Evolutionary conservation across 2,329 filamentous ascomycete genomes (phyloP).

Genomic region (Talaromyces sp.): DNA sequence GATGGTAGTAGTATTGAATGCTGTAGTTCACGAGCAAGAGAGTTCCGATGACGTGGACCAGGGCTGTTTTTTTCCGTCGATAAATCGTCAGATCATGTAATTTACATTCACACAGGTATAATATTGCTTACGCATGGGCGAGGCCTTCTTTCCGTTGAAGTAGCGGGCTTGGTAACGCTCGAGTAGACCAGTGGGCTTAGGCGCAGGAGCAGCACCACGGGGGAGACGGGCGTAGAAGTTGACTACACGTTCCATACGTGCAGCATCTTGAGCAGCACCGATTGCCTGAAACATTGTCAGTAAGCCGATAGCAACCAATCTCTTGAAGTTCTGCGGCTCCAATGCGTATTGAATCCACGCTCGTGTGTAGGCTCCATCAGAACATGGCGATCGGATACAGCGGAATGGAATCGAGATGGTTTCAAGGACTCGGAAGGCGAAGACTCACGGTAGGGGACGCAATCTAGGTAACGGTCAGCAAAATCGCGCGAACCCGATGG

Average conservation of each 20-base stretch:
- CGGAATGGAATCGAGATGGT: not conserved
- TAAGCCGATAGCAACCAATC: slow-evolving; percentile 5
- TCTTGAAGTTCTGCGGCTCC: not conserved
- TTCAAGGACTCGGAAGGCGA: not conserved
- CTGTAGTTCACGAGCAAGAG: slow-evolving; percentile 83
- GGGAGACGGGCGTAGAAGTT: slow-evolving; percentile 99
- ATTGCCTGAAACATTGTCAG: slow-evolving; percentile 66
- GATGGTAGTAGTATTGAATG: slow-evolving; percentile 99
- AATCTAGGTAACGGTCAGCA: slow-evolving; percentile 38
- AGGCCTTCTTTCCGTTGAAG: slow-evolving; percentile 85
- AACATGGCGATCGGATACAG: not conserved
- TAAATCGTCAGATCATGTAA: slow-evolving; percentile 10
- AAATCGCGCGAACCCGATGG: slow-evolving; percentile 11
- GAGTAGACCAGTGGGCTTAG: slow-evolving; percentile 75
- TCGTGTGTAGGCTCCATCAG: not conserved
- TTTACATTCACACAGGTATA: not conserved
- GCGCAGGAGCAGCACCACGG: slow-evolving; percentile 80
- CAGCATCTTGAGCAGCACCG: slow-evolving; percentile 88
- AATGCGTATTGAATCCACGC: not conserved
- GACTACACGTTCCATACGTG: slow-evolving; percentile 96
- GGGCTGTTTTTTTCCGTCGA: slow-evolving; percentile 53
- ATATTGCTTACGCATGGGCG: slow-evolving; percentile 71
- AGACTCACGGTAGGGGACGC: slow-evolving; percentile 38
- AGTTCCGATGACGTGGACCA: slow-evolving; percentile 78
- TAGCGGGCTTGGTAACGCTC: slow-evolving; percentile 81